A percentile compares a stretch with the other conserved stretches of the same genome.
Conservation (phyloP, 352 stramenopile species). For the Phytophthora parvispora region DNA sequence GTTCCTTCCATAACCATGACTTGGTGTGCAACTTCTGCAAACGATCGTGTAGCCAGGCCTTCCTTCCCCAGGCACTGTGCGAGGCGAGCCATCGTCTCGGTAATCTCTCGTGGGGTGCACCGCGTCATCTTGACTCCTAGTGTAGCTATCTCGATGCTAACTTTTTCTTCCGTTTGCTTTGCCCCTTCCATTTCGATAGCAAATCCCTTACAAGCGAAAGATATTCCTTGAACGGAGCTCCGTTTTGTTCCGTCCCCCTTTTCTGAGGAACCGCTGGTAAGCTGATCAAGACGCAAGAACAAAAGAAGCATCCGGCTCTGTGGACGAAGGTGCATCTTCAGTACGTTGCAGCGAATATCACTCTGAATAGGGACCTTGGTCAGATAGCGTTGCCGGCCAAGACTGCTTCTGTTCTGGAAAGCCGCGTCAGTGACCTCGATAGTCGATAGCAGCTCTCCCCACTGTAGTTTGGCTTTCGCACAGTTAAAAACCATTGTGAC, state of each 20-base stretch:
- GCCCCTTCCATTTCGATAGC: conserved; percentile 21
- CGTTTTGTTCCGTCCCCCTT: conserved; percentile 21
- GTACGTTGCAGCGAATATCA: conserved; percentile 25
- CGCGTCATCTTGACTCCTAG: conserved; percentile 59
- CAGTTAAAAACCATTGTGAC: conserved; percentile 41
- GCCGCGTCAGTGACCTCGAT: conserved; percentile 25
- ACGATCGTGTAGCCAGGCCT: conserved; percentile 14
- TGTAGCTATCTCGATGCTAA: conserved; percentile 27
- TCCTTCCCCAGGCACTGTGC: conserved; percentile 26
- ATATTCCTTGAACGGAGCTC: conserved; percentile 33
- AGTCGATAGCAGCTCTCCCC: conserved; percentile 23
- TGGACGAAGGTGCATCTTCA: conserved; percentile 32
- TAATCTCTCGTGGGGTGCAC: conserved; percentile 47
- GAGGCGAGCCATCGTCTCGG: conserved; percentile 43
- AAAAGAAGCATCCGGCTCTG: conserved; percentile 56
- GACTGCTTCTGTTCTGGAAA: conserved; percentile 34
- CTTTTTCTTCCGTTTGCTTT: background rate
- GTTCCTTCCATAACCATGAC: conserved; percentile 48
- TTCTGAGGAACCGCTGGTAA: conserved; percentile 33
- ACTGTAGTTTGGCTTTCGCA: conserved; percentile 24
- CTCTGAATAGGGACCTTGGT: conserved; percentile 37
- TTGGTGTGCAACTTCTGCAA: conserved; percentile 36
- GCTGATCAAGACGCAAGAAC: conserved; percentile 58
- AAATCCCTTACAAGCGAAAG: conserved; percentile 39
- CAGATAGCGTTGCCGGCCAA: conserved; percentile 30